Base-by-base conservation (phyloP, 306 rosid genomes). In the Biancaea sappan region DNA sequence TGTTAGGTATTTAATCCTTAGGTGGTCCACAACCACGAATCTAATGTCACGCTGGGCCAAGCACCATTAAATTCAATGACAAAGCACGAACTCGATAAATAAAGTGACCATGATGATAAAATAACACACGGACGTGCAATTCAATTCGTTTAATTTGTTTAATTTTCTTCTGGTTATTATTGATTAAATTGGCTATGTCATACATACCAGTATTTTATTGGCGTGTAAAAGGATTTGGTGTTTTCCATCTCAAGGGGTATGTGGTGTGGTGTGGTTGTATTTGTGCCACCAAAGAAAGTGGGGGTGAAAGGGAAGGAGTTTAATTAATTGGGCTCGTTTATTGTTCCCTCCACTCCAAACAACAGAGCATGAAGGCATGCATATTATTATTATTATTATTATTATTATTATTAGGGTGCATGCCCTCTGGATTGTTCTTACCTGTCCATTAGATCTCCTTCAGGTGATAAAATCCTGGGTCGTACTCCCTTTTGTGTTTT, bases 311-410 rank as follows among this genome's bases (percentile, higher is more conserved):
- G 29, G 43, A 65, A 47, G 41, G 66, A 79, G 44, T 74, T n/a
- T n/a, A n/a, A n/a, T n/a, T 69, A 86, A 80, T 88, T 86, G 79
- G 83, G 79, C 86, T 81, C 70, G 77, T 83, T 71, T n/a, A 90
- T 86, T 86, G 98, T 93, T 90, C 95, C 98, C 98, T 90, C 83
- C 92, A 79, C 84, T 84, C 86, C 96, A 89, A 89, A 90, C 97
- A 89, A 77, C 25, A 81, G 74, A 73, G 85, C 86, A 82, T 81
- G 85, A 86, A 60, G 73, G 69, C 67, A 69, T 66, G 79, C 63
- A 60, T 71, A 22, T 68, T 26, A 25, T 56, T 74, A 46, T 51
- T n/a, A 75, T 60, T 84, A 73, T 66, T 79, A 84, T 70, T 13
- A 56, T 4, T 13, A 2, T 8, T 73, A 46, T 46, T 18, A 2